phyloP scores from a whole-genome alignment of 805 yeast species.

The Ogataea siamensis region DNA sequence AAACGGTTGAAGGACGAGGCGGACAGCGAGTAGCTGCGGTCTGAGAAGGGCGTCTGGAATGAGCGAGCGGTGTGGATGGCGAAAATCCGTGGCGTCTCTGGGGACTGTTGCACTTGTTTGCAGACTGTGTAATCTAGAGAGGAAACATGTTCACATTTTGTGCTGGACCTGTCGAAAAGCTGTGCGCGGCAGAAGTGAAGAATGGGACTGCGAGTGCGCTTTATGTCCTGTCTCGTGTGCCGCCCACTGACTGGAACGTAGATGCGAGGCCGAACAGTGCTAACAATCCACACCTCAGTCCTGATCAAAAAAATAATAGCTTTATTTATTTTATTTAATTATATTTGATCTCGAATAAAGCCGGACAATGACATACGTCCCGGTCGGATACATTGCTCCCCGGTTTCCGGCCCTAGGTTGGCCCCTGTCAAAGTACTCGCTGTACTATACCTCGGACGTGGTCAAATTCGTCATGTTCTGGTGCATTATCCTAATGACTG shows the following conservation, averaged over 20 bases:
- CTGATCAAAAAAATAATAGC: background rate
- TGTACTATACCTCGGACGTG: conserved; percentile 69
- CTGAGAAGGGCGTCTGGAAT: too few relatives aligned
- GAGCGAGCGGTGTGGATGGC: background rate
- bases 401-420: conserved; percentile 76
- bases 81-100: too few relatives aligned
- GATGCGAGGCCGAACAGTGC: too few relatives aligned
- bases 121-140: too few relatives aligned
- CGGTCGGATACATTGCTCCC: conserved; percentile 81
- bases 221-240: background rate
- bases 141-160: too few relatives aligned
- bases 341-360: background rate
- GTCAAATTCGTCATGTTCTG: conserved; percentile 84
- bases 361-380: conserved; percentile 40
- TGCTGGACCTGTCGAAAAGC: too few relatives aligned
- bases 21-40: background rate
- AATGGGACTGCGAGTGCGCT: background rate
- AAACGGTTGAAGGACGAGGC: conserved; percentile 27
- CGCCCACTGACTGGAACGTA: too few relatives aligned
- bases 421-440: conserved; percentile 60
- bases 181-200: too few relatives aligned
- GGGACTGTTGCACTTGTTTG: background rate
- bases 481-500: conserved; percentile 67
- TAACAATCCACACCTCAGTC: background rate
- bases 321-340: conserved; percentile 1